Percentiles rank a stretch among this genome's conserved stretches.
Conservation (phyloP, 2,329 filamentous ascomycete genomes). For the Nannizzia gypsea region DNA sequence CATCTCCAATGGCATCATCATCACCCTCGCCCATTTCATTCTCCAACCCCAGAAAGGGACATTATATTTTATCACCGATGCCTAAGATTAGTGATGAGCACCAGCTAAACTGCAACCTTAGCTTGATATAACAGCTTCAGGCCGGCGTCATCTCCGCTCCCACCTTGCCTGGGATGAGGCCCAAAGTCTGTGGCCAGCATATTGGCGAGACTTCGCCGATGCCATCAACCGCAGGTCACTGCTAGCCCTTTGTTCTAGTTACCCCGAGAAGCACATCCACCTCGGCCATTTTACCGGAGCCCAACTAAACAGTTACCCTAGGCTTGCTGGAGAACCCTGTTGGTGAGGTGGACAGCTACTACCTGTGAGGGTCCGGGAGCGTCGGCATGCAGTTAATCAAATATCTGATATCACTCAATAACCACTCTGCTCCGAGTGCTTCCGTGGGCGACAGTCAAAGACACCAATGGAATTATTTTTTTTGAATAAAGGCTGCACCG, state of each 20-base stretch:
- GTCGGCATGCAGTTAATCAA: neutral
- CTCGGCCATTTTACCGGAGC: neutral
- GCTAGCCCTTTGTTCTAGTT: neutral
- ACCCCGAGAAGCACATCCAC: neutral
- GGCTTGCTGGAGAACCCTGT: neutral
- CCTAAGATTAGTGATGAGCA: neutral
- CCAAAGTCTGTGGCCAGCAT: neutral
- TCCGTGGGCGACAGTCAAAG: neutral
- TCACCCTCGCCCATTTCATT: neutral
- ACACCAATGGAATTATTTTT: neutral
- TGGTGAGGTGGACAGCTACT: neutral
- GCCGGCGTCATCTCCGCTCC: neutral
- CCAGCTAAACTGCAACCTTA: neutral
- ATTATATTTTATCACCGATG: neutral
- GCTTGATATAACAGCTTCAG: neutral
- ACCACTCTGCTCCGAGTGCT: neutral
- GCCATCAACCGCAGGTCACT: neutral
- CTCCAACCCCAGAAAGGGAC: neutral
- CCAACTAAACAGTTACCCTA: neutral
- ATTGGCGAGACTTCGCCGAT: neutral
- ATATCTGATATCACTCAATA: neutral
- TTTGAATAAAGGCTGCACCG: neutral
- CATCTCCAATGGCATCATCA: neutral
- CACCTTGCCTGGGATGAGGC: neutral
- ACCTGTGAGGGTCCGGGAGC: neutral